Evolutionary conservation across 768 basidiomycete genomes (phyloP), one percentile per base, ranked within the genome.

Genomic region (Mycena albidolilacea): DNA sequence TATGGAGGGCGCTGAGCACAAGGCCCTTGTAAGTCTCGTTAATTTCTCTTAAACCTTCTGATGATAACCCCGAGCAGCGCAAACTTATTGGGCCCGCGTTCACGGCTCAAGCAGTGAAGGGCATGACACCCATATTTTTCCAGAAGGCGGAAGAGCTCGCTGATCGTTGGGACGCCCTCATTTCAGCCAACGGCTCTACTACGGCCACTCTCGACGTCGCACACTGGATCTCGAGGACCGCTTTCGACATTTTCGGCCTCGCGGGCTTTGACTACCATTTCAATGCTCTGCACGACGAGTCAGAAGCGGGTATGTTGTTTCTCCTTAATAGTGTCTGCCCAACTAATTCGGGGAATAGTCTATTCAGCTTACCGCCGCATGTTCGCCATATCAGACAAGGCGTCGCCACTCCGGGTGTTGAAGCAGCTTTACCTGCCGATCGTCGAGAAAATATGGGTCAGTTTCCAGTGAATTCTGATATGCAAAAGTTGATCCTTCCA

Each of bases 211-310:
- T 92, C 64, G 90, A 92, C 71, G 82, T 91, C 23, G 81, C 85
- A 30, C 86, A 87, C 68, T 92, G 90, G 88, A 77, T 91, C n/a
- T 88, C 88, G 14, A 87, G 90, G 37, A 87, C 88, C 0, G 87
- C 90, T 1, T 89, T 93, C 68, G 91, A 93, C 74, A 85, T 91
- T 12, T 90, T 92, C 60, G 91, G 91, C 11, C 81, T 90, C 10
- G 87, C 90, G 7, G 88, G 87, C 7, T 88, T 90, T 46, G 84
- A 87, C 72, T 88, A 90, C 71, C 80, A 85, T 41, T 90, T 90
- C 78, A 81, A 85, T 52, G 82, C 89, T 3, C 76, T 90, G 3
- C 80, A 85, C 60, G 84, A 86, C 63, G 88, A 90, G 76, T 82
- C 85, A 0, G 87, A 88, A 70, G 81, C 83, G 67, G 72, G 72